Evolutionary conservation across 495 filamentous ascomycete genomes (phyloP), one percentile per base, ranked within the genome.

Genomic region (Venustampulla echinocandica): DNA sequence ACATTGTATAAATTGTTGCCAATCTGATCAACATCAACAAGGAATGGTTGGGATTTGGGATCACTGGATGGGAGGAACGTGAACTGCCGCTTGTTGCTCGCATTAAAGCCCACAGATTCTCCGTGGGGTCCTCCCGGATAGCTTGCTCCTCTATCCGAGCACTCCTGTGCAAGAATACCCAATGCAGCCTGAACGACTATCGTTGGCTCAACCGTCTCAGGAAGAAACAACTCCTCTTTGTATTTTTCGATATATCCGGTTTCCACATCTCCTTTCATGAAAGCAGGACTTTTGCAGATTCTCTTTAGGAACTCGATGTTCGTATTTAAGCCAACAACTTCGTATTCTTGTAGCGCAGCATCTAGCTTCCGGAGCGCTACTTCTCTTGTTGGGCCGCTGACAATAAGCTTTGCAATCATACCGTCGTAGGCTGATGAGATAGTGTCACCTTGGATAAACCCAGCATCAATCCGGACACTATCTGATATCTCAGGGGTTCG

Each of bases 361-460:
- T 79, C 77, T 22, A 97, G 69, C 57, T 87, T 95, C 50, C 84
- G 79, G 44, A 97, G 79, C 14, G 92, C 87, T 15, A 83, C 82
- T 61, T 85, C 76, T 22, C 92, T 76, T 44, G 81, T 80, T 33
- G 71, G 73, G 14, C 85, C 93, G 20, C 80, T 74, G n/a, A 96
- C 89, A 50, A 99, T 97, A 44, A 99, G 73, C 62, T 99, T 99
- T 33, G 93, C 84, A 50, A 99, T 96, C 92, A 99, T 97, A 4
- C 92, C 90, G 54, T 99, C 92, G 64, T 97, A 99, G 43, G 92
- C 81, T n/a, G 89, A 84, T 0, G 89, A 93, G 0, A 99, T 81
- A 50, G 90, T 84, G 59, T 97, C 90, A 14, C 93, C 93, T 52
- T 84, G 72, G 10, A 87, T 75, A 57, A 97, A 97, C 0, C 93